Evolutionary conservation across 345 rosid species (phyloP).

Genomic region (Eucalyptus sp.): DNA sequence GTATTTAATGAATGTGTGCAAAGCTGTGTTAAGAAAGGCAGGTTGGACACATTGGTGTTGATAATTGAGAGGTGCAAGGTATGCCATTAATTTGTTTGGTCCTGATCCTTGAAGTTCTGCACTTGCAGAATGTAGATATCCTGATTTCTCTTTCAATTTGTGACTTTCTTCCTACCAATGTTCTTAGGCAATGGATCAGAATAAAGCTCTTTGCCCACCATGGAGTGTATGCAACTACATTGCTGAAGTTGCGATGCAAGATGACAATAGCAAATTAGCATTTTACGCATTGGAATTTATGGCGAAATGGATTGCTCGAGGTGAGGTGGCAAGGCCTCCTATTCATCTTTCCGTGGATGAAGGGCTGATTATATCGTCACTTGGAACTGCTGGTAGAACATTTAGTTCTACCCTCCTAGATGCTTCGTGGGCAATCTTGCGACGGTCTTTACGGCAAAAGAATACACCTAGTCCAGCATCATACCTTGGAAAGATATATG

Average conservation of each 20-base stretch:
- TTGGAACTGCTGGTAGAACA: slow-evolving; percentile 84
- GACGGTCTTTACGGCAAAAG: slow-evolving; percentile 50
- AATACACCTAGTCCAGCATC: slow-evolving; percentile 64
- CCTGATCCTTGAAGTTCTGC: not conserved
- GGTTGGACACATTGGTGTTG: slow-evolving; percentile 55
- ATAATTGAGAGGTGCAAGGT: slow-evolving; percentile 94
- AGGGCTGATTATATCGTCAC: slow-evolving; percentile 67
- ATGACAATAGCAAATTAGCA: slow-evolving; percentile 70
- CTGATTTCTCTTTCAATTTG: not conserved
- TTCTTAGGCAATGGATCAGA: slow-evolving; percentile 62
- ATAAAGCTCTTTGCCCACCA: slow-evolving; percentile 72
- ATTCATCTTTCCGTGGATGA: slow-evolving; percentile 62
- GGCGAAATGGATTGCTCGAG: slow-evolving; percentile 73
- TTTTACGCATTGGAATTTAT: slow-evolving; percentile 75
- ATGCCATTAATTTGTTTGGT: slow-evolving; percentile 1
- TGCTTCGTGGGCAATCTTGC: slow-evolving; percentile 74
- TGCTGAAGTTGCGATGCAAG: slow-evolving; percentile 63
- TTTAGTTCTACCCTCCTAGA: slow-evolving; percentile 53
- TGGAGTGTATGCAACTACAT: slow-evolving; percentile 61
- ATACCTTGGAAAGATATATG: slow-evolving; percentile 69
- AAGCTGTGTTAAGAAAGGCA: slow-evolving; percentile 39
- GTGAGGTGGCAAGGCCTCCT: slow-evolving; percentile 57
- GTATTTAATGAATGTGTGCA: slow-evolving; percentile 46
- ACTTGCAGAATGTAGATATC: not conserved
- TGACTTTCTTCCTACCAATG: slow-evolving; percentile 4